Evolutionary conservation across 306 rosid species (phyloP).

Genomic region (Begonia fuchsioides): DNA sequence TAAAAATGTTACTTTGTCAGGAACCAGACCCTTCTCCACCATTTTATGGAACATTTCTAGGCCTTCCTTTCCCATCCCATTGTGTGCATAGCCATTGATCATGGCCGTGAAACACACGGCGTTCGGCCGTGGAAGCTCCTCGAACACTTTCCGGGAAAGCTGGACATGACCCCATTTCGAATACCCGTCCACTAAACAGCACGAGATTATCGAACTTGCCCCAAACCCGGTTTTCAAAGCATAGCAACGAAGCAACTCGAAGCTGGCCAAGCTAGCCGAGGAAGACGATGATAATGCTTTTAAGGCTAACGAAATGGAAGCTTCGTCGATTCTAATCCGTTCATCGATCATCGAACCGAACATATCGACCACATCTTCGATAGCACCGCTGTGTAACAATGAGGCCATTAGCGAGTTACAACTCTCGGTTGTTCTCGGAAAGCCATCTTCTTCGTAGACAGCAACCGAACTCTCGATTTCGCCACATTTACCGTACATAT

Average conservation of each 20-base stretch:
- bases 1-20: constrained; percentile 59
- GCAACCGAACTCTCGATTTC: constrained; percentile 51
- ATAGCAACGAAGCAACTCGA: constrained; percentile 38
- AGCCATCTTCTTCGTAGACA: constrained; percentile 36
- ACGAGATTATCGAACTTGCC: constrained; percentile 36
- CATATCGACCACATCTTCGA: constrained; percentile 62
- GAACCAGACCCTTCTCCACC: constrained; percentile 47
- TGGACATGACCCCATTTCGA: constrained; percentile 49
- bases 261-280: constrained; percentile 27
- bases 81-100: constrained; percentile 59
- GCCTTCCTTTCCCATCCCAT: constrained; percentile 69
- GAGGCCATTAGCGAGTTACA: constrained; percentile 82
- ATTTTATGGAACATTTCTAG: constrained; percentile 40
- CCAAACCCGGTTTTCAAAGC: constrained; percentile 61
- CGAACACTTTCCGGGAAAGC: constrained; percentile 40
- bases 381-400: constrained; percentile 37
- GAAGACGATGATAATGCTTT: constrained; percentile 55
- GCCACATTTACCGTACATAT: constrained; percentile 69
- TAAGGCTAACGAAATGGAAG: constrained; percentile 49
- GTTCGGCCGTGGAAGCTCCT: constrained; percentile 42
- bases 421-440: constrained; percentile 36
- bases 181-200: constrained; percentile 67
- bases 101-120: constrained; percentile 60
- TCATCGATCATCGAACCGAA: constrained; percentile 65
- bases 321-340: constrained; percentile 50